phyloP scores from a whole-genome alignment of 202 grass and related monocot genomes.

The Setaria italica region DNA sequence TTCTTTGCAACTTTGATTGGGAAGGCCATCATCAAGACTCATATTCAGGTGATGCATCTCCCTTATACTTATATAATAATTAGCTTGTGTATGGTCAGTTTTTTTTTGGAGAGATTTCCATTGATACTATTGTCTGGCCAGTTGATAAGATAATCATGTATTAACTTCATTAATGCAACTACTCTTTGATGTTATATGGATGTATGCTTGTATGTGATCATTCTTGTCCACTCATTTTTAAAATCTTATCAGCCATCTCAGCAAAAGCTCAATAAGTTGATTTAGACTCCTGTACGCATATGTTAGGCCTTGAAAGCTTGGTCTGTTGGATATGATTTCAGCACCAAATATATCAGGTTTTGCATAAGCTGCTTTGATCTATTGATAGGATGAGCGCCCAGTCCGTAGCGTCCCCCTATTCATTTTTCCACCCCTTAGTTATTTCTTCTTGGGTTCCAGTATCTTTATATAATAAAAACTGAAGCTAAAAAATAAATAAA shows the following conservation, averaged over 20 bases:
- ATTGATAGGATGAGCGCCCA: neutral
- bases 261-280: neutral
- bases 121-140: neutral
- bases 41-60: conserved; percentile 82
- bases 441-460: neutral
- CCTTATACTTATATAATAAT: neutral
- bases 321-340: too few relatives aligned
- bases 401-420: neutral
- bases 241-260: neutral
- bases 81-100: neutral
- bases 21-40: conserved; percentile 96
- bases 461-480: neutral
- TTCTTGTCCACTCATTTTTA: conserved; percentile 6
- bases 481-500: conserved; percentile 18
- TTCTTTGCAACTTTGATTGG: conserved; percentile 92
- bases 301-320: neutral
- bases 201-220: conserved; percentile 1
- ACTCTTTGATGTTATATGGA: neutral
- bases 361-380: neutral
- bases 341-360: neutral
- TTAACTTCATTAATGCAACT: conserved; percentile 24
- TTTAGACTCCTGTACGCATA: neutral
- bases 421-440: neutral
- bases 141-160: conserved; percentile 17
- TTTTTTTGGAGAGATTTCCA: conserved; percentile 16